Evolutionary conservation across 768 basidiomycete species (phyloP).

Genomic region (Omphalotus guepiniiformis): DNA sequence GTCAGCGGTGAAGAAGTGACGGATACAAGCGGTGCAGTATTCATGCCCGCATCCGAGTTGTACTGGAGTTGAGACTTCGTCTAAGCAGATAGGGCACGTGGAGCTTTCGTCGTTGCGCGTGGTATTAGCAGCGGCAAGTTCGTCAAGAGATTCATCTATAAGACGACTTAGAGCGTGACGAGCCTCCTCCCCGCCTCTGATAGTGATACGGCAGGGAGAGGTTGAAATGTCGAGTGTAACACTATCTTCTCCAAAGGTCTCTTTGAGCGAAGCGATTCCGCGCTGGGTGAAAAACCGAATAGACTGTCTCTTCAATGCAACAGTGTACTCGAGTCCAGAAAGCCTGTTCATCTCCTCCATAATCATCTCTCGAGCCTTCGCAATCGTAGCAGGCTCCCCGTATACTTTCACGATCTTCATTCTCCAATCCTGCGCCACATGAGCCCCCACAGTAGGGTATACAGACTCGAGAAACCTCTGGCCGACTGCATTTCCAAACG

Average conservation of each 20-base stretch:
- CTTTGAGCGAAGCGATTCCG: slow-evolving; percentile 47
- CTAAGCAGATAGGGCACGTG: slow-evolving; percentile 56
- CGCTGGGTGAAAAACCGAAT: slow-evolving; percentile 48
- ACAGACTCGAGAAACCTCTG: slow-evolving; percentile 33
- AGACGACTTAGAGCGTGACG: slow-evolving; percentile 41
- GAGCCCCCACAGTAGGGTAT: slow-evolving; percentile 32
- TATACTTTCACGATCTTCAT: slow-evolving; percentile 40
- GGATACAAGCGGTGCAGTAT: slow-evolving; percentile 47
- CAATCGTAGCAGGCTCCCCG: slow-evolving; percentile 35
- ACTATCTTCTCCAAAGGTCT: slow-evolving; percentile 50
- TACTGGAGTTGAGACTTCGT: slow-evolving; percentile 36
- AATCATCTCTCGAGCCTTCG: slow-evolving; percentile 41
- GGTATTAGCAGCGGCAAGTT: neutral
- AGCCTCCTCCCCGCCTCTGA: slow-evolving; percentile 56
- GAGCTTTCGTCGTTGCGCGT: too few relatives aligned
- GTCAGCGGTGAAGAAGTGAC: slow-evolving; percentile 39
- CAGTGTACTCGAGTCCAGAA: slow-evolving; percentile 36
- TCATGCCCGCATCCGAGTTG: slow-evolving; percentile 43
- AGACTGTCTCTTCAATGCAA: slow-evolving; percentile 32
- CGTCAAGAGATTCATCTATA: slow-evolving; percentile 36
- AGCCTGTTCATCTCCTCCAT: slow-evolving; percentile 44
- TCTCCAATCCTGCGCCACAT: slow-evolving; percentile 43
- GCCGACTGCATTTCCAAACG: slow-evolving; percentile 26
- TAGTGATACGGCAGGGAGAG: slow-evolving; percentile 34
- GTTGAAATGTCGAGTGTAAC: slow-evolving; percentile 40